Conservation (phyloP, 257 asterid species). For the Galeopsis tetrahit region DNA sequence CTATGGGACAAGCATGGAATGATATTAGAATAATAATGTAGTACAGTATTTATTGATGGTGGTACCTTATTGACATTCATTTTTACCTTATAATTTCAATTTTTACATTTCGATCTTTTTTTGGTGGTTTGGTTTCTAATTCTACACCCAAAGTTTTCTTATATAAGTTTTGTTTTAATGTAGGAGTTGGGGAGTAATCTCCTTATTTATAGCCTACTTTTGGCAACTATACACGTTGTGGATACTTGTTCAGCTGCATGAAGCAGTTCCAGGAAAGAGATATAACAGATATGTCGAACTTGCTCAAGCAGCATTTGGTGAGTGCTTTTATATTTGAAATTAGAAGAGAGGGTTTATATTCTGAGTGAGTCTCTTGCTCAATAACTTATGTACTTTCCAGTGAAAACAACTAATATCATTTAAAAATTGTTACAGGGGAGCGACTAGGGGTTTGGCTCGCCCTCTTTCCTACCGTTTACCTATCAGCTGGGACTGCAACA, state of each 20-base stretch:
- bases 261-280: slow-evolving; percentile 98
- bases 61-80: background rate
- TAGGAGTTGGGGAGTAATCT: slow-evolving; percentile 98
- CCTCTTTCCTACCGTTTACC: slow-evolving; percentile 92
- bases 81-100: background rate
- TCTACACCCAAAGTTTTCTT: background rate
- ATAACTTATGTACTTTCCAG: too few species aligned
- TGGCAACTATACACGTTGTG: slow-evolving; percentile 98
- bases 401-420: too few species aligned
- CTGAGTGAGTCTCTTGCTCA: too few species aligned
- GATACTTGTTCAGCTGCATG: slow-evolving; percentile 98
- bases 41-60: too few species aligned
- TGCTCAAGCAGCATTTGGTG: slow-evolving; percentile 98
- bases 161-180: background rate
- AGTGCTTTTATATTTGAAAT: slow-evolving; percentile 29
- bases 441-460: slow-evolving; percentile 97
- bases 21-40: too few species aligned
- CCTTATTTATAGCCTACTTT: slow-evolving; percentile 76
- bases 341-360: too few species aligned
- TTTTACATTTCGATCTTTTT: background rate
- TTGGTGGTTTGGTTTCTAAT: background rate
- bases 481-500: slow-evolving; percentile 97
- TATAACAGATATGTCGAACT: slow-evolving; percentile 96
- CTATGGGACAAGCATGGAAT: too few species aligned
- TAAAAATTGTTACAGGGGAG: slow-evolving; percentile 56